Conservation (phyloP, 164 flowering plant genomes). For the Paratinospora sagittata region DNA sequence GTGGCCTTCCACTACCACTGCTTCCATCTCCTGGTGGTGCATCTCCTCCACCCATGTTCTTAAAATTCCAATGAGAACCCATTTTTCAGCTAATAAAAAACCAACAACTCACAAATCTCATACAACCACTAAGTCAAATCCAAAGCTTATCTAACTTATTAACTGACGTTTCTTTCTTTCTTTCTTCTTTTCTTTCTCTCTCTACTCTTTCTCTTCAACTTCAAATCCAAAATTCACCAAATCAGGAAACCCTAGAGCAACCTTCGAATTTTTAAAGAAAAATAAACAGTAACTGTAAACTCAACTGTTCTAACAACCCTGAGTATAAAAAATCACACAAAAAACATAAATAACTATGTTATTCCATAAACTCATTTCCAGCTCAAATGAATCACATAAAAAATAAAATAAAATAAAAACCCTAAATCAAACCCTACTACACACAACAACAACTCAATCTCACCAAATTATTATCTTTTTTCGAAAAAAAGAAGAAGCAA, state of each 20-base stretch:
- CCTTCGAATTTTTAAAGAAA: neutral
- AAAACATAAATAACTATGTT: neutral
- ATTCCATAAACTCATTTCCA: slow-evolving; percentile 1
- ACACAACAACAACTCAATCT: neutral
- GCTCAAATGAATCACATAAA: slow-evolving; percentile 2
- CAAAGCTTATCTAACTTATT: neutral
- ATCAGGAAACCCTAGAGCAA: slow-evolving; percentile 1
- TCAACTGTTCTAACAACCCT: neutral
- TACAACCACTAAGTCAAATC: slow-evolving; percentile 3
- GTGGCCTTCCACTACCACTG: slow-evolving; percentile 20
- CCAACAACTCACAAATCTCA: slow-evolving; percentile 1
- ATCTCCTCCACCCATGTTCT: slow-evolving; percentile 43
- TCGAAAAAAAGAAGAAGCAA: neutral
- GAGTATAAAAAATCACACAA: neutral
- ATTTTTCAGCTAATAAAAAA: slow-evolving; percentile 19
- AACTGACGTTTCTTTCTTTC: neutral
- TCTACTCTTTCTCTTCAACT: slow-evolving; percentile 8
- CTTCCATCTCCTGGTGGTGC: slow-evolving; percentile 18
- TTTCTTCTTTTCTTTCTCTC: no score
- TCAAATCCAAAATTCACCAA: slow-evolving; percentile 18
- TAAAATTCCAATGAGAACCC: slow-evolving; percentile 61
- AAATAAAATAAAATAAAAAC: no score
- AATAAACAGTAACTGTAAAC: neutral
- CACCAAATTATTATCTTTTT: neutral
- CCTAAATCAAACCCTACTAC: neutral